Evolutionary conservation across 2,329 filamentous ascomycete species (phyloP), one percentile per base, ranked within the genome.

Genomic region (Penicillium occitanis): DNA sequence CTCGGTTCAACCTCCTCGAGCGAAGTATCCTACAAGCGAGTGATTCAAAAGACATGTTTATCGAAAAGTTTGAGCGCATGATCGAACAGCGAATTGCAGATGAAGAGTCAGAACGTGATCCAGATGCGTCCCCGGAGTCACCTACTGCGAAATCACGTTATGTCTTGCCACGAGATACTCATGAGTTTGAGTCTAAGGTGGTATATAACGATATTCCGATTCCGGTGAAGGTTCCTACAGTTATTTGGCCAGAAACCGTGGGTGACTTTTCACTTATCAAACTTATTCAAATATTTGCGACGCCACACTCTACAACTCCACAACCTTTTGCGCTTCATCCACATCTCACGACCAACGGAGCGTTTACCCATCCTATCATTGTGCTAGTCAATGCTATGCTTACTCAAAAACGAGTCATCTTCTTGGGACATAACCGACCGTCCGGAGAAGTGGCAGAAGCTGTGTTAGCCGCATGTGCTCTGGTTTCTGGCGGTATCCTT

Each of bases 181-280:
- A 99, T 78, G 95, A 99, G 78, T 98, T 97, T 74, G 95, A 98
- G 81, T 96, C 92, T 71, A 92, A 90, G 73, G 92, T 99, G 73
- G 87, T 94, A 75, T 99, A 99, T 82, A 96, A 97, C 80, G 92
- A 93, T 69, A 95, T 98, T 65, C 94, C 94, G 0, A 94, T 99
- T 33, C 95, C 95, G 0, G 92, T 99, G 81, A 98, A 98, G 79
- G 90, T 99, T 7, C 95, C 95, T 0, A 93, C 94, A 3, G 93
- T 95, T 11, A 87, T 96, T 66, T 94, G 93, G 82, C 92, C 93
- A 1, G 95, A 99, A 82, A 97, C 92, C 0, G 95, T 99, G 17
- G 95, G 95, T 68, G 95, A 99, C 79, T 99, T 99, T 75, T 98
- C 93, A 44, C 85, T 99, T 66, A 91, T 99, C 80, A 98, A 98